A percentile compares a stretch with the other conserved stretches of the same genome.
phyloP scores from a whole-genome alignment of 1,284 basidiomycete species.

The Agaricales sp. region DNA sequence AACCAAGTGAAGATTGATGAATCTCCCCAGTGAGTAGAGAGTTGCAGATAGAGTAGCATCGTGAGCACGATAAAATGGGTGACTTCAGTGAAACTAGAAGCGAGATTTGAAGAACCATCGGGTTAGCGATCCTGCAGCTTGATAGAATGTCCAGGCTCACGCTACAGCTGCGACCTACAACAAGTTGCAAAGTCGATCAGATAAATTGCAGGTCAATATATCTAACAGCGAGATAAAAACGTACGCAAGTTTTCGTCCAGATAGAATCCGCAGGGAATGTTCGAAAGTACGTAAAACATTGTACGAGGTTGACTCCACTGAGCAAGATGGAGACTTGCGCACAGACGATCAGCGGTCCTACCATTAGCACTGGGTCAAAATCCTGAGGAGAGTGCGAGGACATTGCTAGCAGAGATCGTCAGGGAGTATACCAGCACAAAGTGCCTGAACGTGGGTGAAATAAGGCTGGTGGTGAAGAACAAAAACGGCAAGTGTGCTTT shows the following conservation, averaged over 20 bases:
- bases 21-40: not conserved
- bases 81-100: not conserved
- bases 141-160: not conserved
- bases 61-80: not conserved
- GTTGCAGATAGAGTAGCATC: not conserved
- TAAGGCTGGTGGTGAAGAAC: too few species aligned
- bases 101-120: not conserved
- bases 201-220: not conserved
- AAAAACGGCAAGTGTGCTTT: too few species aligned
- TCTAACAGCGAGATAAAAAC: not conserved
- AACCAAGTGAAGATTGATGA: not conserved
- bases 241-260: not conserved
- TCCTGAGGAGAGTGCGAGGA: too few species aligned
- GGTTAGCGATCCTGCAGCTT: not conserved
- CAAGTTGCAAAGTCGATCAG: not conserved
- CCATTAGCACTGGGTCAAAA: too few species aligned
- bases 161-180: not conserved
- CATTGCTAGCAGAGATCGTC: too few species aligned
- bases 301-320: not conserved
- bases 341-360: too few species aligned
- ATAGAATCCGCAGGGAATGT: not conserved
- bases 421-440: too few species aligned
- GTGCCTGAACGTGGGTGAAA: too few species aligned
- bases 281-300: not conserved
- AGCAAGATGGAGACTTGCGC: not conserved